Evolutionary conservation across 2,329 filamentous ascomycete genomes (phyloP).

Genomic region (Colletotrichum siamense): DNA sequence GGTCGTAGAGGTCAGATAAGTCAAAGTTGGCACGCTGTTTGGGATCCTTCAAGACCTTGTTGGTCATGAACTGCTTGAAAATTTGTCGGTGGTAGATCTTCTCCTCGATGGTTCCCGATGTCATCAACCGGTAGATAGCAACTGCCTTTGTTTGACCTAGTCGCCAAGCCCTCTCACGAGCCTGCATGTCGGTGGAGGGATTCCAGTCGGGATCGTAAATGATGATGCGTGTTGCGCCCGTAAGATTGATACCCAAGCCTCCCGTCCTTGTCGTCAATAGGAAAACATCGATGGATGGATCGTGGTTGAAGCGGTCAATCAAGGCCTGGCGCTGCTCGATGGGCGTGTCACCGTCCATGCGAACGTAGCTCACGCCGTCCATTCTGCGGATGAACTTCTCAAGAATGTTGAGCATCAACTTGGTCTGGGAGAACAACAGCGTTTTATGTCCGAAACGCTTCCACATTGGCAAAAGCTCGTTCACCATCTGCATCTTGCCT

Average conservation of each 20-base stretch:
- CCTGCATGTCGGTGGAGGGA: constrained; percentile 94
- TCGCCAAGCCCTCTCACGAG: constrained; percentile 93
- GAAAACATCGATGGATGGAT: constrained; percentile 82
- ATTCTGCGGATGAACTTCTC: constrained; percentile 78
- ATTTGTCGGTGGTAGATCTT: constrained; percentile 99
- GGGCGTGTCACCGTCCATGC: constrained; percentile 93
- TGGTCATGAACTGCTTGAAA: constrained; percentile 97
- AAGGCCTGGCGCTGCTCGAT: constrained; percentile 88
- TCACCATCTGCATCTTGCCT: constrained; percentile 95
- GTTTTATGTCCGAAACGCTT: constrained; percentile 91
- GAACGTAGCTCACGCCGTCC: constrained; percentile 74
- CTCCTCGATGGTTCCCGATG: constrained; percentile 95
- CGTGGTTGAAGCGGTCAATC: constrained; percentile 91
- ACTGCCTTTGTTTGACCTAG: constrained; percentile 94
- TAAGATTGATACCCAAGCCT: constrained; percentile 91
- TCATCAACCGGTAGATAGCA: constrained; percentile 97
- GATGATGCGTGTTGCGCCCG: constrained; percentile 93
- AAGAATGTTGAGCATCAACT: constrained; percentile 94
- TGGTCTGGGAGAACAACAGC: constrained; percentile 88
- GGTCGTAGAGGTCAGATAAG: constrained; percentile 85
- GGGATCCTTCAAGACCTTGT: constrained; percentile 93
- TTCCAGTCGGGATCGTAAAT: constrained; percentile 99
- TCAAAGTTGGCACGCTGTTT: constrained; percentile 94
- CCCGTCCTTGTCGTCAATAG: constrained; percentile 95
- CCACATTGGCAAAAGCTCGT: constrained; percentile 87